phyloP scores from a whole-genome alignment of 768 basidiomycete species.

The Tricholomella constricta region DNA sequence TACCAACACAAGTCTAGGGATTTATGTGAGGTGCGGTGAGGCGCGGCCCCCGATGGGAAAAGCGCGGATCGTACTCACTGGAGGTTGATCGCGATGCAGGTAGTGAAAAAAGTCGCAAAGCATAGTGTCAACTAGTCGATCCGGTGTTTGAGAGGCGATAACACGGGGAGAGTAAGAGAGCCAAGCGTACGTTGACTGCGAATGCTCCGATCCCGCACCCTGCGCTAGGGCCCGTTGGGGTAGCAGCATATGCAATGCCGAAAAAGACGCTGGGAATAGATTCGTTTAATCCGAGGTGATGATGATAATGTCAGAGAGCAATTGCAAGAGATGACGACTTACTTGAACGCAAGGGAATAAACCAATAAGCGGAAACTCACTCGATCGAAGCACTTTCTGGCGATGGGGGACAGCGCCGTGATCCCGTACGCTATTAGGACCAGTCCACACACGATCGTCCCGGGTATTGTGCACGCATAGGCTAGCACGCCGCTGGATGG shows the following conservation, averaged over 20 bases:
- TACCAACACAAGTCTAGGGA: constrained; percentile 25
- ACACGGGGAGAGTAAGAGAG: background rate
- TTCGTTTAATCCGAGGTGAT: background rate
- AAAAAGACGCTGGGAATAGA: constrained; percentile 19
- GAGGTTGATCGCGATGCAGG: constrained; percentile 28
- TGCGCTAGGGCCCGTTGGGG: constrained; percentile 9
- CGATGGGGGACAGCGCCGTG: background rate
- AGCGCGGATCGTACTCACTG: constrained; percentile 14
- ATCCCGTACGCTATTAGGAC: constrained; percentile 10
- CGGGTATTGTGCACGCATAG: constrained; percentile 10
- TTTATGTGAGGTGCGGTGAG: background rate
- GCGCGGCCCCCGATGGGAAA: background rate
- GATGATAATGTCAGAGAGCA: no score
- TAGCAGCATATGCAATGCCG: constrained; percentile 20
- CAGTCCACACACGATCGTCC: constrained; percentile 11
- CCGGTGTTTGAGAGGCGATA: background rate
- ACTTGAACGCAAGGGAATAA: constrained; percentile 11
- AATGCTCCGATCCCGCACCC: constrained; percentile 24
- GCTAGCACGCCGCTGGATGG: constrained; percentile 5
- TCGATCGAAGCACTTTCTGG: constrained; percentile 11
- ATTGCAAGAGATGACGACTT: constrained; percentile 1
- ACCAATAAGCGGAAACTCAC: constrained; percentile 16
- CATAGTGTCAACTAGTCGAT: constrained; percentile 15
- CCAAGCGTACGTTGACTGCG: constrained; percentile 18
- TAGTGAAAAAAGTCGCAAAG: constrained; percentile 25